phyloP scores from a whole-genome alignment of 176 grass and related monocot genomes.

The Melocanna baccifera region DNA sequence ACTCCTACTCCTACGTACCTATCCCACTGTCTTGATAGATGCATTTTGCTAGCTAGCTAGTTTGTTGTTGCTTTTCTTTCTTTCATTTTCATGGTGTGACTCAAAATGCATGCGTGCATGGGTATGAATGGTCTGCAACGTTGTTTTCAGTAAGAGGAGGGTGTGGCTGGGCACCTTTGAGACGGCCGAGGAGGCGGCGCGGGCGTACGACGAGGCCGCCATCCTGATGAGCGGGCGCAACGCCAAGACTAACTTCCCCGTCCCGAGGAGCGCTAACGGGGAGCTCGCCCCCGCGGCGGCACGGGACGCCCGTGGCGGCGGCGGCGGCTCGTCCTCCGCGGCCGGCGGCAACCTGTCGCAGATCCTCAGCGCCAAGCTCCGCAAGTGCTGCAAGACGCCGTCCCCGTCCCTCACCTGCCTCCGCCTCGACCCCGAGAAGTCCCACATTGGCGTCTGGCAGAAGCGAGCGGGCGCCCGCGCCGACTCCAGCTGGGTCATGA shows the following conservation, averaged over 20 bases:
- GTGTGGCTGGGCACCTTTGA: slow-evolving; percentile 99
- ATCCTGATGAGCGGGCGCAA: slow-evolving; percentile 98
- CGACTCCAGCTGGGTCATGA: slow-evolving; percentile 99
- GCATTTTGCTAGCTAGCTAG: slow-evolving; percentile 4
- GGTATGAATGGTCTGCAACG: not conserved
- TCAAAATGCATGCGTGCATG: slow-evolving; percentile 5
- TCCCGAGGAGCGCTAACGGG: slow-evolving; percentile 44
- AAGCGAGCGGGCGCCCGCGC: slow-evolving; percentile 88
- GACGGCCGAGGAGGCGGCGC: slow-evolving; percentile 95
- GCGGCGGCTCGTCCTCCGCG: slow-evolving; percentile 2
- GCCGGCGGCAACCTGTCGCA: slow-evolving; percentile 52
- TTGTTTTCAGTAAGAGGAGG: slow-evolving; percentile 84
- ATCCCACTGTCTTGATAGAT: slow-evolving; percentile 20
- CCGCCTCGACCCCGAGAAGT: slow-evolving; percentile 93
- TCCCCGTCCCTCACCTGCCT: slow-evolving; percentile 97
- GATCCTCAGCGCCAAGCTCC: slow-evolving; percentile 95
- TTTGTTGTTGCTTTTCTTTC: not conserved
- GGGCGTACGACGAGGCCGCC: slow-evolving; percentile 94
- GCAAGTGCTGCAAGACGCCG: slow-evolving; percentile 89
- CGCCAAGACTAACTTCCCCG: slow-evolving; percentile 98
- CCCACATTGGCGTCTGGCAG: slow-evolving; percentile 99
- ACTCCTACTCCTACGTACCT: not conserved
- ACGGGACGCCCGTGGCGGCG: not conserved
- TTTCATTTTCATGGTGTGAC: not conserved
- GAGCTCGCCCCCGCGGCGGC: not conserved